Conservation (phyloP, 306 rosid species). For the Trifolium pratense region DNA sequence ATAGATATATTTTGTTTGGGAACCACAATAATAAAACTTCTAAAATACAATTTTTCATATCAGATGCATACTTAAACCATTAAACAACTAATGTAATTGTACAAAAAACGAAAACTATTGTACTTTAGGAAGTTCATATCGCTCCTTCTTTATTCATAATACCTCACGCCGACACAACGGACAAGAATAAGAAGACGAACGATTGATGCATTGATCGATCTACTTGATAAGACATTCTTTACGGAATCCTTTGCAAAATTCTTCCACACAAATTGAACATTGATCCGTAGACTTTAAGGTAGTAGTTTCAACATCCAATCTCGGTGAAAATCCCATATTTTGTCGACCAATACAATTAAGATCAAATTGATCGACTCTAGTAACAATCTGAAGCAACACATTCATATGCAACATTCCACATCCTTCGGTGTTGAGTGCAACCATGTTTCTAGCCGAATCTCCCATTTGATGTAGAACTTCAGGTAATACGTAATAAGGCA, state of each 20-base stretch:
- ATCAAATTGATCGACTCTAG: not conserved
- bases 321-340: not conserved
- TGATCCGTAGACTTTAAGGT: not conserved
- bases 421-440: not conserved
- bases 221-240: too few species aligned
- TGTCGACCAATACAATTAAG: not conserved
- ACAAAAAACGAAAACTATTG: too few species aligned
- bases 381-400: not conserved
- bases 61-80: too few species aligned
- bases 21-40: too few species aligned
- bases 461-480: not conserved
- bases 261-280: too few species aligned
- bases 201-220: too few species aligned
- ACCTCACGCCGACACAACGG: not conserved
- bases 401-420: not conserved
- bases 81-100: too few species aligned
- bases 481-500: not conserved
- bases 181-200: not conserved
- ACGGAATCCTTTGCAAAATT: too few species aligned
- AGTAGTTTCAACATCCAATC: too few species aligned
- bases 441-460: not conserved
- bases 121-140: not conserved
- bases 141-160: not conserved
- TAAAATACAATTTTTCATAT: too few species aligned
- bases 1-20: too few species aligned